Evolutionary conservation across 2,329 filamentous ascomycete genomes (phyloP), one percentile per base, ranked within the genome.

Genomic region (Fulvia fulva): DNA sequence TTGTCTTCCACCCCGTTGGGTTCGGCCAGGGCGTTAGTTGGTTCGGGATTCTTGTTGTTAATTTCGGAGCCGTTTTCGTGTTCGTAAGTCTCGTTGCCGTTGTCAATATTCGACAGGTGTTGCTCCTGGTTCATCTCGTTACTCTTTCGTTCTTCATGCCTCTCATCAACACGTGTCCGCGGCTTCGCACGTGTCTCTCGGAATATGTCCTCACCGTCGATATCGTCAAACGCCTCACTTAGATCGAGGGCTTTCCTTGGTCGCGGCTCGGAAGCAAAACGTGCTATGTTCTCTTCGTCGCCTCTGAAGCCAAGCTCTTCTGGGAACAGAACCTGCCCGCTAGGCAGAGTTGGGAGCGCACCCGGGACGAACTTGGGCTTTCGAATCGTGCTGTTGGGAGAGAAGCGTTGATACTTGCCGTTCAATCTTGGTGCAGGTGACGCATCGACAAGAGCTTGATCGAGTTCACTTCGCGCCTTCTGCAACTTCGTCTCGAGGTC

Each of bases 401-500:
- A 71, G 65, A 72, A 73, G n/a, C 68, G 67, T 53, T 74, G 68
- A 57, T 71, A 73, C 52, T 67, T 69, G 46, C 65, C 66, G 21
- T 70, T 71, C 28, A 77, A 51, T 14, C 72, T 67, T 0, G 75
- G 76, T 19, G 72, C 63, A 0, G 76, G 73, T 5, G 73, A 73
- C 6, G 73, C 68, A 37, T 80, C 76, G 11, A 73, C 73, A 16
- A 82, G 71, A 41, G 80, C 74, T 5, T 79, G 73, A 30, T 77
- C 74, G 23, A 87, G 76, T 69, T 87, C 80, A 51, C 76, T 77
- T 32, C 82, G 77, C 8, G 83, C 83, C 34, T 77, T 76, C 16
- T 81, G 74, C 28, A 87, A 76, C 67, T 86, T 85, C 12, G 75
- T 69, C 64, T 87, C 84, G 12, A 87, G 76, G 62, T 86, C 79